A percentile compares a stretch with the other conserved stretches of the same genome.
These are phyloP conservation scores for Eutypa lata DNA, from an alignment of 2,329 filamentous ascomycete species.

Conservation along the genomic window DNA sequence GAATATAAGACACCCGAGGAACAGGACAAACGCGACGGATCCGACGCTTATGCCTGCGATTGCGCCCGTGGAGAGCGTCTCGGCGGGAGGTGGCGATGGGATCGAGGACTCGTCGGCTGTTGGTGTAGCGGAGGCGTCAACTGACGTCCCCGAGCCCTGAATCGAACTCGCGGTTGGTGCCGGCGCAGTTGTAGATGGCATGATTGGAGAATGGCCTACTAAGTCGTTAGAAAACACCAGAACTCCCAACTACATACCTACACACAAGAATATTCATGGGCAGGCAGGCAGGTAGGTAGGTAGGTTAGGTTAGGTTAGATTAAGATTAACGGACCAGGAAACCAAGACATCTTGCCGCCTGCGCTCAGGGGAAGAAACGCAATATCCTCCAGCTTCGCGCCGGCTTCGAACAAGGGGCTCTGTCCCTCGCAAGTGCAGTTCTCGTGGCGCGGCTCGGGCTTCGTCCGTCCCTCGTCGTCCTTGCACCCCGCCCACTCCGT, in stretches of 20 bases:
- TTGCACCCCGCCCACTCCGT: conserved; percentile 14
- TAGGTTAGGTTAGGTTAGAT: neutral
- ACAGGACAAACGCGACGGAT: conserved; percentile 6
- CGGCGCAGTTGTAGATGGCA: neutral
- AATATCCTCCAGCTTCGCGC: conserved; percentile 4
- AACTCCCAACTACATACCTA: no score
- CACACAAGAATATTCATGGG: no score
- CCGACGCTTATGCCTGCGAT: conserved; percentile 12
- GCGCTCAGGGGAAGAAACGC: conserved; percentile 8
- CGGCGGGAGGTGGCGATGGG: conserved; percentile 2
- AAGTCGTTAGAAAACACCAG: neutral
- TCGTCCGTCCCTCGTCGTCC: conserved; percentile 4
- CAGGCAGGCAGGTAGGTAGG: neutral
- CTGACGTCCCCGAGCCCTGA: neutral
- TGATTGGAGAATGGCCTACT: neutral
- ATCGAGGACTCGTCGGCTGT: conserved; percentile 1
- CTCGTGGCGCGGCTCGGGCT: neutral
- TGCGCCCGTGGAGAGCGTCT: neutral
- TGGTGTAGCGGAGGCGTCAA: neutral
- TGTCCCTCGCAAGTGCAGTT: conserved; percentile 8
- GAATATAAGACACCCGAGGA: conserved; percentile 11
- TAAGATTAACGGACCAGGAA: neutral
- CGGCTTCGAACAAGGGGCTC: conserved; percentile 7
- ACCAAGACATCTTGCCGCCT: conserved; percentile 13
- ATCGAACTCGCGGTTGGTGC: neutral